Evolutionary conservation across 2,329 filamentous ascomycete species (phyloP).

Genomic region (Trichoderma simmonsii): DNA sequence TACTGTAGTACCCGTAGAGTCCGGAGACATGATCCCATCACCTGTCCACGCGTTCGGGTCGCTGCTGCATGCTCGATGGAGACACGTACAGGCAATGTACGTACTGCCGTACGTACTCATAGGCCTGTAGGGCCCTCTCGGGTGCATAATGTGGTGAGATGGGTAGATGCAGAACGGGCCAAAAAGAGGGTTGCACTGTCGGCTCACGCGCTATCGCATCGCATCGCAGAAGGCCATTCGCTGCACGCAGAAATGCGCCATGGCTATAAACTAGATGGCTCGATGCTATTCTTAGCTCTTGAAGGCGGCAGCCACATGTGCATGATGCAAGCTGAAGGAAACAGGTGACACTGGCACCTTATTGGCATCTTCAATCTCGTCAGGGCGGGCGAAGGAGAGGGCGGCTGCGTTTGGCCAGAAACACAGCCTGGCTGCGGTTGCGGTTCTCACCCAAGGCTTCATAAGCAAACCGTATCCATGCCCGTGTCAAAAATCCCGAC

Average conservation of each 20-base stretch:
- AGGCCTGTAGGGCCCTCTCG: neutral
- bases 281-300: conserved; percentile 14
- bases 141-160: conserved; percentile 9
- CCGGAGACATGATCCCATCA: neutral
- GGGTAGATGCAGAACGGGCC: neutral
- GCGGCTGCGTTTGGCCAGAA: neutral
- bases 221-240: neutral
- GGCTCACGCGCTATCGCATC: conserved; percentile 1
- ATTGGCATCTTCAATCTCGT: neutral
- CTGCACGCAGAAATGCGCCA: neutral
- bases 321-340: conserved; percentile 10
- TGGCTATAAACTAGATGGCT: neutral
- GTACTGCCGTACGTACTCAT: neutral
- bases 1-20: neutral
- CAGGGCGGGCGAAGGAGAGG: neutral
- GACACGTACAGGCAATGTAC: neutral
- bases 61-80: neutral
- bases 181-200: conserved; percentile 1
- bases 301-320: neutral
- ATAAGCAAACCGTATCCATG: neutral
- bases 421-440: neutral
- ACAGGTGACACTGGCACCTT: neutral
- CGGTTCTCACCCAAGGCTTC: neutral
- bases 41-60: neutral
- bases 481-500: neutral